Evolutionary conservation across 257 asterid species (phyloP), one percentile per base, ranked within the genome.

Genomic region (Verbena officinalis): DNA sequence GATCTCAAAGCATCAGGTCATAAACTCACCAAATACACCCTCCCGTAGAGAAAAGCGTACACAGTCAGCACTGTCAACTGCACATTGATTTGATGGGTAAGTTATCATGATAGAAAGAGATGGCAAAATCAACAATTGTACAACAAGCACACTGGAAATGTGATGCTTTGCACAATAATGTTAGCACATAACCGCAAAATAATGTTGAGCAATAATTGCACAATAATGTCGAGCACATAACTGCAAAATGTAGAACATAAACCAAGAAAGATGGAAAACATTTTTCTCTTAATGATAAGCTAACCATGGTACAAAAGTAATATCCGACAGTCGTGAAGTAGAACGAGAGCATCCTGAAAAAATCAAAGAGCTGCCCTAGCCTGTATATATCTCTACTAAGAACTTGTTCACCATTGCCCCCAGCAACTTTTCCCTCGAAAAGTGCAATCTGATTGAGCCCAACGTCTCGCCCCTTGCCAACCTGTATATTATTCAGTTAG

Each of bases 391-490:
- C 99, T 80, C 99, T 84, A 64, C 99, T 93, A 54, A 93, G 95
- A 78, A 93, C 92, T 88, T 93, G 97, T 73, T 93, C 99, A 53
- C 99, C 99, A 73, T 93, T 93, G 49, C 99, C 99, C 14, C 99
- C 99, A 77, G 99, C 95, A 73, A 93, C 99, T 78, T 88, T 93
- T n/a, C 99, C 99, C 86, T 93, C 99, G 80, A 93, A 93, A 53
- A 93, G 64, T 51, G 99, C 97, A 70, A 93, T 90, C 82, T 93
- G 99, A 77, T 93, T 93, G 73, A 93, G 97, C 54, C 97, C 99
- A 23, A 93, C 99, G 62, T 93, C 99, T 70, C 99, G 76, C 16
- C 99, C 99, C 84, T 93, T 93, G 76, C 99, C 99, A 68, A 93
- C 97, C 96, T 90, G 82, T 24, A 76, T 48, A 67, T 30, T 38